Percentiles rank a stretch among this genome's conserved stretches.
Evolutionary conservation across 2,329 filamentous ascomycete genomes (phyloP).

Genomic region (Clarireedia sp.): DNA sequence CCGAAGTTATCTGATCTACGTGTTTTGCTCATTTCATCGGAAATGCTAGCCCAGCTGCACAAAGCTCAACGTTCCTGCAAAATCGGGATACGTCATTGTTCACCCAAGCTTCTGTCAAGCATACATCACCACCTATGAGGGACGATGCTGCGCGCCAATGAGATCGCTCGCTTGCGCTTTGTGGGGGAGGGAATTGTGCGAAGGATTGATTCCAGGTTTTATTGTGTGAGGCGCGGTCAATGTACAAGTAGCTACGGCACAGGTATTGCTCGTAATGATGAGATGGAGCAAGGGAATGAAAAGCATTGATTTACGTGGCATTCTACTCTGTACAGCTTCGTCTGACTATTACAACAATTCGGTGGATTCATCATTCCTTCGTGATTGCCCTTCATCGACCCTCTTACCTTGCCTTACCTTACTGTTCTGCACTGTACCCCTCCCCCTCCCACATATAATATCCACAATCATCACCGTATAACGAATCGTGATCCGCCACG

Average conservation of each 20-base stretch:
- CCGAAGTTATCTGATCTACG: too few relatives aligned
- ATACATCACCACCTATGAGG: too few relatives aligned
- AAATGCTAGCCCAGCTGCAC: too few relatives aligned
- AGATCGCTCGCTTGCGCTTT: not conserved
- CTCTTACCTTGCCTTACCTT: not conserved
- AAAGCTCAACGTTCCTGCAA: too few relatives aligned
- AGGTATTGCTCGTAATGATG: not conserved
- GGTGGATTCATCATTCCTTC: not conserved
- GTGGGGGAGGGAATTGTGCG: not conserved
- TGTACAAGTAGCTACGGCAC: not conserved
- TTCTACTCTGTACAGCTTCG: not conserved
- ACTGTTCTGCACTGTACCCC: not conserved
- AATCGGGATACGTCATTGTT: too few relatives aligned
- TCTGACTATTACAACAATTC: not conserved
- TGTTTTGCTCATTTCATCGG: too few relatives aligned
- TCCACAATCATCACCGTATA: not conserved
- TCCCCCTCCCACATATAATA: not conserved
- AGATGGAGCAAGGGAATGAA: too few relatives aligned
- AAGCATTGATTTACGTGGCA: constrained; percentile 2
- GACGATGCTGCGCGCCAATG: too few relatives aligned
- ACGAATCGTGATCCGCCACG: constrained; percentile 8
- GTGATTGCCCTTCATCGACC: not conserved
- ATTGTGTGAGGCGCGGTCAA: too few relatives aligned
- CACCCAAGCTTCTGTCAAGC: too few relatives aligned
- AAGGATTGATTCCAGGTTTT: not conserved